Evolutionary conservation across 805 yeast species (phyloP), one percentile per base, ranked within the genome.

Genomic region (Pichia rugopelliculosa): DNA sequence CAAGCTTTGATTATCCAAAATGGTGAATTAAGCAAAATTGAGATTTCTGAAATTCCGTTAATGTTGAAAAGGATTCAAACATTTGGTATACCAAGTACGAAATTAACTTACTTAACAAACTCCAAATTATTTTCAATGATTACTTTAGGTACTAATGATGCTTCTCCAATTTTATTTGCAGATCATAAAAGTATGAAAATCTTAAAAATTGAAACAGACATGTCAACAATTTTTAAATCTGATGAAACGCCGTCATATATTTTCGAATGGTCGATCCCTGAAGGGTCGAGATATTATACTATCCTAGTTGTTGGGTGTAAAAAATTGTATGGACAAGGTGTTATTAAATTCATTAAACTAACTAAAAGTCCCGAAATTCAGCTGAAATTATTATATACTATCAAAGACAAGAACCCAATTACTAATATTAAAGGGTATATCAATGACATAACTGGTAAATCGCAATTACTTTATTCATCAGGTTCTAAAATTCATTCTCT

Each of bases 221-320:
- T 45, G 23, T 13, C 24, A 2, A 13, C 12, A 2, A 4, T 45
- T 10, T 45, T 45, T 24, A 20, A 30, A 17, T n/a, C 40, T 6
- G 18, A 18, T 6, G 39, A 27, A 23, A 10, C 9, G 4, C 47
- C 43, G 1, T 6, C 24, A 18, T 39, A 23, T 24, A 12, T 40
- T 9, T 15, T 25, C 7, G 43, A 45, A 20, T 45, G 43, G 47
- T 39, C n/a, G 20, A 18, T 39, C 15, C 21, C 18, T 11, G 17
- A 34, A 15, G 18, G 20, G 10, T n/a, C 23, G 6, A 33, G 24
- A 15, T 22, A 24, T 18, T 15, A 15, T 18, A 11, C 15, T 0
- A 23, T 22, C 6, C 39, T 70, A 9, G 49, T 70, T 10, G 46
- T 71, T 21, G 73, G 74, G 1, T 69, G 72, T 47, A 47, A 46